phyloP scores from a whole-genome alignment of 169 alveolate genomes.

The Cryptosporidium felis region DNA sequence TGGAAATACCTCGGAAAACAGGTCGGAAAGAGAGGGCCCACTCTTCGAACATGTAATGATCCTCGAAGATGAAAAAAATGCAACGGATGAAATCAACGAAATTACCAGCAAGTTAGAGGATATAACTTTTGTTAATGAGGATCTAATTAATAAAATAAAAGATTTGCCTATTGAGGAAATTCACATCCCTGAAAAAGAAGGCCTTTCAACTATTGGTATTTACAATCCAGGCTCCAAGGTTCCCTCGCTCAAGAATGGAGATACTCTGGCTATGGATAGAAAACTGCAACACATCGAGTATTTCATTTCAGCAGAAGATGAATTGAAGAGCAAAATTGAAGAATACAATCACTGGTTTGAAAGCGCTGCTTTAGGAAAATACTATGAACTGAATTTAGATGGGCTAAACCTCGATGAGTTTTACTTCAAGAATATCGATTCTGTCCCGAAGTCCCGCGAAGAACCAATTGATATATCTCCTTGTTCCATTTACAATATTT shows the following conservation, averaged over 20 bases:
- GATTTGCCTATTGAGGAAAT: neutral
- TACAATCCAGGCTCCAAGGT: neutral
- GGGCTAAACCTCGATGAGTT: slow-evolving; percentile 42
- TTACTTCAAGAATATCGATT: slow-evolving; percentile 13
- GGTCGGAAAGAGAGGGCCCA: too few species aligned
- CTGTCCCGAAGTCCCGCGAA: slow-evolving; percentile 15
- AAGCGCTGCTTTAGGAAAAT: neutral
- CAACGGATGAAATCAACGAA: neutral
- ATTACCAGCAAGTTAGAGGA: neutral
- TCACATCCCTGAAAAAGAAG: neutral
- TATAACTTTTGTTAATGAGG: neutral
- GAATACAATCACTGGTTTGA: slow-evolving; percentile 48
- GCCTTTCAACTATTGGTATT: neutral
- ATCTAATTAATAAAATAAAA: neutral
- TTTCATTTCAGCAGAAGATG: slow-evolving; percentile 12
- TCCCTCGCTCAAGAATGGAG: too few species aligned
- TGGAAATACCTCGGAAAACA: too few species aligned
- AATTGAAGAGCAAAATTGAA: neutral
- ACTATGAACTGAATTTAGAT: slow-evolving; percentile 15
- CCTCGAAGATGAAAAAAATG: neutral
- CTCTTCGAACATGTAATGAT: neutral
- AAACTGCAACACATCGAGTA: slow-evolving; percentile 21
- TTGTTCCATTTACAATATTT: neutral
- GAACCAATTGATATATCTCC: slow-evolving; percentile 39
- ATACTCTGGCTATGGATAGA: neutral